Base-by-base conservation (phyloP, 768 basidiomycete genomes). In the Hydnomerulius pinastri region DNA sequence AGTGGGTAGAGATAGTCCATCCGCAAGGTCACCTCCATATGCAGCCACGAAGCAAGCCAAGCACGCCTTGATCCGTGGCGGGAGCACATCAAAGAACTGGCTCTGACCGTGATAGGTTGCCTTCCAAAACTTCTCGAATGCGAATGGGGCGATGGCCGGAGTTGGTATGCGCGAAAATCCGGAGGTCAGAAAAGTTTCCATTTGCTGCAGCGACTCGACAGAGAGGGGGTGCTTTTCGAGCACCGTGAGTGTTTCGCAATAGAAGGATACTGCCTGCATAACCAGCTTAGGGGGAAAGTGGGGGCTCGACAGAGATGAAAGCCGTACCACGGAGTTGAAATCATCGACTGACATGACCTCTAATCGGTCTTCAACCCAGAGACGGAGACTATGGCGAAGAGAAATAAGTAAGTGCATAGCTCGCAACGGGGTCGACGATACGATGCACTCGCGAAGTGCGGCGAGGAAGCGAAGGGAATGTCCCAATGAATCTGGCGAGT, bases 61-160 rank as follows among this genome's bases (percentile, higher is more conserved):
- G 36, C 74, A 77, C 10, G 66, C 67, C 43, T 71, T 74, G 53
- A 83, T 67, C 17, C 64, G 68, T 6, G 64, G 58, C 0, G 83
- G 80, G 49, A 79, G 77, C 15, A 59, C 49, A 0, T 55, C 33
- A 42, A 60, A 63, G 24, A 77, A 71, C 27, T 75, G 67, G 23
- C 63, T 62, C 29, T 60, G 68, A n/a, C 66, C 66, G 28, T 80
- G 75, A 58, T 81, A 85, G 3, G 79, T 80, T 32, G 65, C 64
- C n/a, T 71, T 72, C 85, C 85, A 87, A 60, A 81, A 86, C 2
- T 62, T 66, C 54, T 74, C 71, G 51, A 86, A 87, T 1, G 77
- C 74, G 6, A 76, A 57, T 1, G 81, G 77, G 0, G 80, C 83
- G 17, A 73, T 66, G 8, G 78, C 76, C 2, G 77, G 78, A 3